Evolutionary conservation across 176 grass and related monocot species (phyloP), one percentile per base, ranked within the genome.

Genomic region (Carex littledalei): DNA sequence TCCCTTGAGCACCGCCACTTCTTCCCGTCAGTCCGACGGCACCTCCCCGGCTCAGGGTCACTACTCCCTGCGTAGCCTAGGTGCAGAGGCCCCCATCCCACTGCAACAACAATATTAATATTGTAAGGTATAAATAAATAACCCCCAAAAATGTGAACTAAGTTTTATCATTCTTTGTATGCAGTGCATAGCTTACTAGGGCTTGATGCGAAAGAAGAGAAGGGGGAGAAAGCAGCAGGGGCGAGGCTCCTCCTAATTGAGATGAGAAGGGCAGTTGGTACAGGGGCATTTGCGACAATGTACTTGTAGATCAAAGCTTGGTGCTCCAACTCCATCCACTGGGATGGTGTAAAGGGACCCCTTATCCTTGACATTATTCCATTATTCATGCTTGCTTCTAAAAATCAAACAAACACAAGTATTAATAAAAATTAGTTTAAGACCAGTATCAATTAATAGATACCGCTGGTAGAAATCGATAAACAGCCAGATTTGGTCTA

Each of bases 261-360:
- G 57, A 80, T 79, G 49, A 97, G 95, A 84, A 97, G 88, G 73
- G 82, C 91, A 68, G 92, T 74, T 0, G 95, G 92, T 32, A 94
- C 87, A 21, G 92, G 91, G 35, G 83, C 87, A 87, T 93, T 97
- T 41, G 88, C 90, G 31, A 84, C 84, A 52, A 97, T 90, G 85
- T 93, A 89, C 73, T 94, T 97, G 85, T 97, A 97, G 74, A 97
- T 94, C 81, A 97, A 80, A 17, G 95, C 92, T 84, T 94, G 95
- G 84, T 93, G 95, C 74, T 97, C 95, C 67, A 97, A 84, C 78
- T 97, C 92, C 91, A 97, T 92, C 94, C 94, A 97, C 86, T 97
- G 94, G 29, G 94, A 90, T 18, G 90, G 91, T 6, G 94, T 97
- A 82, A 97, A 97, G 8, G 94, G 92, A 32, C 90, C 90, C 86